A percentile compares a stretch with the other conserved stretches of the same genome.
phyloP scores from a whole-genome alignment of 2,329 filamentous ascomycete species.

The Tolypocladium amazonense region DNA sequence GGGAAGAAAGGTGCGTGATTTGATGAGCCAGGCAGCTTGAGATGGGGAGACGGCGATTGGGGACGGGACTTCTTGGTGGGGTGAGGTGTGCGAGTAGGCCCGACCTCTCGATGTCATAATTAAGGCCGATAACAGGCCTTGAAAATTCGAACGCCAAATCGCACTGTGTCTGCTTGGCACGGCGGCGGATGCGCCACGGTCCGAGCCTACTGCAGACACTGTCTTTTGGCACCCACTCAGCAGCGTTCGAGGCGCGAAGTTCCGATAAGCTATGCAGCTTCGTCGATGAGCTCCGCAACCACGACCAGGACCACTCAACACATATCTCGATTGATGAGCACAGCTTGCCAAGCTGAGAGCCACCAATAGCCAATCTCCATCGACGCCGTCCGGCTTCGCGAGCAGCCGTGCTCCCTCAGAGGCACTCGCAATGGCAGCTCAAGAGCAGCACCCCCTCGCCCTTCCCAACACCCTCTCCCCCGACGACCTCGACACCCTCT shows the following conservation, averaged over 20 bases:
- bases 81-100: neutral
- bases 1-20: neutral
- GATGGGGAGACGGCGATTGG: neutral
- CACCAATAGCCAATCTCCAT: neutral
- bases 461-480: slow-evolving; percentile 60
- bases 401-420: neutral
- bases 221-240: neutral
- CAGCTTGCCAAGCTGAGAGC: neutral
- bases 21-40: neutral
- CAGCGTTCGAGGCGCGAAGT: neutral
- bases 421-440: neutral
- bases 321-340: neutral
- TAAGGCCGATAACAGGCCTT: neutral
- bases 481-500: slow-evolving; percentile 76
- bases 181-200: neutral
- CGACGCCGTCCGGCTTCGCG: neutral
- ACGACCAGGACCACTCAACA: neutral
- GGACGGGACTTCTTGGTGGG: neutral
- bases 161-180: neutral
- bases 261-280: neutral
- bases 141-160: neutral
- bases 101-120: neutral
- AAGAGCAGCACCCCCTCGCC: slow-evolving; percentile 31
- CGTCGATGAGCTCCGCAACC: neutral
- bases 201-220: neutral